Base-by-base conservation (phyloP, 1,284 basidiomycete genomes). In the Singerocomus rubriflavus region DNA sequence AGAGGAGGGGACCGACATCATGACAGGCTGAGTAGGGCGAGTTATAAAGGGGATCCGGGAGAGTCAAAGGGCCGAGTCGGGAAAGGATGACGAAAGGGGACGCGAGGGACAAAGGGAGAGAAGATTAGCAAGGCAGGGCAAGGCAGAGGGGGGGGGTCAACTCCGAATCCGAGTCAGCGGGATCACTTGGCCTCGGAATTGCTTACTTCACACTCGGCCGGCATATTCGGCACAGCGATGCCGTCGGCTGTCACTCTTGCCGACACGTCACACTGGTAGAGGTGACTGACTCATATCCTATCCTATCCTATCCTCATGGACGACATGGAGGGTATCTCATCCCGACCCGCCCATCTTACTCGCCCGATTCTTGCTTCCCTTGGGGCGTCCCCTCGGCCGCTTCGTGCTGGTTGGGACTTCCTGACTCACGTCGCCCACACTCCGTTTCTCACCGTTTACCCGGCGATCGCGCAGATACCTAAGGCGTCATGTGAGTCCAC, bases 321-420 rank as follows among this genome's bases (percentile, higher is more conserved):
- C 4, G 21, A 21, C 21, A 21, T 21, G 21, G 21, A 21, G 21
- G 2, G 2, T 4, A 21, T 21, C 21, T 21, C 21, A 21, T 21
- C 2, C 21, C 4, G 21, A 21, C 21, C 61, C 62, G 16, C 54
- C 51, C 36, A 55, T 12, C 44, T 47, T 65, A 44, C 61, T 54
- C 0, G 53, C 52, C 35, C 65, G 62, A 12, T 67, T 67, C 47
- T 67, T 67, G 27, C 65, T 67, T 0, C 65, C 65, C 58, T 79
- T 80, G 57, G 78, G 78, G 3, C 78, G 66, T 26, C 78, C 78
- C 43, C 78, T 69, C 1, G 79, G 78, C 10, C 78, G 63, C 51
- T 80, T 80, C 14, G 62, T 59, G 0, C 56, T 54, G 12, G 58
- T 38, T 4, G 63, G 59, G 5, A 44, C 55, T 16, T 66, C 66